Evolutionary conservation across 2,329 filamentous ascomycete genomes (phyloP).

Genomic region (Venturia oleaginea): DNA sequence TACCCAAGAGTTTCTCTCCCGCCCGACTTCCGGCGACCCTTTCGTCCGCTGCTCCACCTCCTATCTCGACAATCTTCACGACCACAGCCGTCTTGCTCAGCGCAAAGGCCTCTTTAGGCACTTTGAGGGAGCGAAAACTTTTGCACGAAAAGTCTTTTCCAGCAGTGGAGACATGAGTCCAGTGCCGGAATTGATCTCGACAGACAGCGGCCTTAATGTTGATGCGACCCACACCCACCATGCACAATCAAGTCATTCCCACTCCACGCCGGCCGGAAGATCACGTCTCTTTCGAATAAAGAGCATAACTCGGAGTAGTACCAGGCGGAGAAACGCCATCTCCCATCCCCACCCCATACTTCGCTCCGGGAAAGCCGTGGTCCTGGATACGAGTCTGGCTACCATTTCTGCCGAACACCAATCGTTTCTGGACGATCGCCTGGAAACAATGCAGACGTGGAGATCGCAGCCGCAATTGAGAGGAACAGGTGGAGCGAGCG

Average conservation of each 20-base stretch:
- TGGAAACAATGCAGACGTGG: background rate
- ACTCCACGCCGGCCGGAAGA: background rate
- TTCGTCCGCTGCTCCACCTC: background rate
- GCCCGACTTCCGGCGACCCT: background rate
- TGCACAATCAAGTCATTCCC: background rate
- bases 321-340: background rate
- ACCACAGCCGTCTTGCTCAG: background rate
- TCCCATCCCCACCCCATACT: background rate
- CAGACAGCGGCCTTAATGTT: background rate
- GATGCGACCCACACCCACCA: background rate
- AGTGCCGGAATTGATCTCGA: background rate
- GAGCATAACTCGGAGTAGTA: background rate
- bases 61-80: background rate
- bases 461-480: background rate
- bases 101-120: background rate
- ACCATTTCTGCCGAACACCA: background rate
- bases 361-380: background rate
- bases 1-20: conserved; percentile 3
- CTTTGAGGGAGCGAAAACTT: background rate
- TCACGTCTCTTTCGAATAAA: background rate
- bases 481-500: background rate
- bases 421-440: background rate
- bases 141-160: conserved; percentile 1
- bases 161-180: conserved; percentile 10
- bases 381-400: background rate